phyloP scores from a whole-genome alignment of 257 asterid species.

The Anisodus tanguticus region DNA sequence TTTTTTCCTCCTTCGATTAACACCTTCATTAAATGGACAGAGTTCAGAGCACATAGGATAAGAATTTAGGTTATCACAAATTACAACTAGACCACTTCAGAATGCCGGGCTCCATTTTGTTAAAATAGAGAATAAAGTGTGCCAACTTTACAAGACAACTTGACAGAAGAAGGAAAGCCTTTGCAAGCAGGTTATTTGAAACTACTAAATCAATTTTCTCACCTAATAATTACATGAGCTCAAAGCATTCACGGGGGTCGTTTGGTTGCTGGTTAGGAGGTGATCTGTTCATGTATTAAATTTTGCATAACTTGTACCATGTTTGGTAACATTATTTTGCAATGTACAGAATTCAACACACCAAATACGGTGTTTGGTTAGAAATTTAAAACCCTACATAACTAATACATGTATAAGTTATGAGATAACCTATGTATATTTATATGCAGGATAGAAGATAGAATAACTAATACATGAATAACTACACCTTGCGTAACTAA shows the following conservation, averaged over 20 bases:
- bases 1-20: neutral
- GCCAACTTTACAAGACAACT: neutral
- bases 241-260: neutral
- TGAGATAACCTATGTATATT: too few species aligned
- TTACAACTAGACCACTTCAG: neutral
- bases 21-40: neutral
- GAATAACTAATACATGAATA: too few species aligned
- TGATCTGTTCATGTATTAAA: too few species aligned
- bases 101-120: neutral
- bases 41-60: neutral
- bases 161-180: neutral
- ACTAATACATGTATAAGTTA: too few species aligned
- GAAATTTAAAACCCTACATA: too few species aligned
- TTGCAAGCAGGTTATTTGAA: neutral
- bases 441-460: too few species aligned
- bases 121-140: neutral
- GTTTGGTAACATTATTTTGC: too few species aligned
- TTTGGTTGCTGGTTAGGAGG: too few species aligned
- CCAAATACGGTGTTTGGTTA: too few species aligned
- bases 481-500: too few species aligned
- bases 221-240: neutral
- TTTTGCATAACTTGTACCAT: too few species aligned
- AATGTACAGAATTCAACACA: too few species aligned
- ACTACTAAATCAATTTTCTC: neutral
- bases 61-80: neutral